Percentiles rank a stretch among this genome's conserved stretches.
phyloP scores from a whole-genome alignment of 768 basidiomycete genomes.

The Cyathus striatus region DNA sequence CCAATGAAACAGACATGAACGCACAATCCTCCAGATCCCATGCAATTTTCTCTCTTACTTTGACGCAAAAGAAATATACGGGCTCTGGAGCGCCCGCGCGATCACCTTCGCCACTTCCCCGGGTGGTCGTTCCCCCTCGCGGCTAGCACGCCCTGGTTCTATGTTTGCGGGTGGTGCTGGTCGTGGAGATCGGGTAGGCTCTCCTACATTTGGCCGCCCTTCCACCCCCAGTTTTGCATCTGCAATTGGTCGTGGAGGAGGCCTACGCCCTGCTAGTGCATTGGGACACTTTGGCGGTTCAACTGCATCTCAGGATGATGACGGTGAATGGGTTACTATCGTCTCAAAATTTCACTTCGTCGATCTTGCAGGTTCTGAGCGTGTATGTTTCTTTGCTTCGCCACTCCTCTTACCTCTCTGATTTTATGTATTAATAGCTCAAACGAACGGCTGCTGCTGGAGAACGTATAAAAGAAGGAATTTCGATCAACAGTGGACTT shows the following conservation, averaged over 20 bases:
- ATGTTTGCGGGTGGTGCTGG: conserved; percentile 45
- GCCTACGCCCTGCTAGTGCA: conserved; percentile 73
- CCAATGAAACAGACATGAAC: conserved; percentile 98
- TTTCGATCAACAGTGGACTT: conserved; percentile 96
- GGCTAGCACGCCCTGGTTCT: conserved; percentile 80
- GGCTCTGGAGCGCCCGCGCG: conserved; percentile 68
- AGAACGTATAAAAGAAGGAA: conserved; percentile 97
- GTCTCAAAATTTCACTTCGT: conserved; percentile 98
- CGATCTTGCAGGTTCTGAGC: conserved; percentile 94
- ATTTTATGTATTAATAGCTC: conserved; percentile 42
- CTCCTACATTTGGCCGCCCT: conserved; percentile 75
- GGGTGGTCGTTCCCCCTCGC: conserved; percentile 68
- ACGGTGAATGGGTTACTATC: conserved; percentile 84
- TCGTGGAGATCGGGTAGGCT: conserved; percentile 53
- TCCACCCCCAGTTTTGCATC: conserved; percentile 74
- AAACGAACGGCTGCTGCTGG: conserved; percentile 96
- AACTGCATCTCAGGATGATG: conserved; percentile 46
- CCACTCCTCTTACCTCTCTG: conserved; percentile 5
- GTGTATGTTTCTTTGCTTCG: conserved; percentile 45
- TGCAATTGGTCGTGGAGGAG: conserved; percentile 66
- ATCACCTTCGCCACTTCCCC: conserved; percentile 76
- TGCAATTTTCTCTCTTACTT: conserved; percentile 95
- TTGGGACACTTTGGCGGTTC: conserved; percentile 66
- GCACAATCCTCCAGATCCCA: conserved; percentile 97
- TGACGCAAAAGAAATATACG: conserved; percentile 84